Evolutionary conservation across 1,284 basidiomycete genomes (phyloP).

Genomic region (Heterobasidion irregulare): DNA sequence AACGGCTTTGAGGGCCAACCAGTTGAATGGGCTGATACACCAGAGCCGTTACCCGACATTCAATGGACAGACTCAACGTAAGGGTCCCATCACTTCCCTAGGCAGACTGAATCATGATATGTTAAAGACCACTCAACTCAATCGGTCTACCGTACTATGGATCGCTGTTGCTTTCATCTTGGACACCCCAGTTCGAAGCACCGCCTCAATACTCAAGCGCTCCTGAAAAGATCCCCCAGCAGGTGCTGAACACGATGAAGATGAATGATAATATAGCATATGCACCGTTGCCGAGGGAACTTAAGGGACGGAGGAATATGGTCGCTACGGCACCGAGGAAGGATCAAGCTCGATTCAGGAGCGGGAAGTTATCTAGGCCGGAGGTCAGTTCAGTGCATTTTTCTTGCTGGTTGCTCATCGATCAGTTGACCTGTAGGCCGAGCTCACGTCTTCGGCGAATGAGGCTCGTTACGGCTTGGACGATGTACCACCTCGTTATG

Average conservation of each 20-base stretch:
- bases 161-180: conserved; percentile 72
- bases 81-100: conserved; percentile 15
- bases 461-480: conserved; percentile 39
- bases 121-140: conserved; percentile 70
- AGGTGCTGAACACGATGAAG: conserved; percentile 74
- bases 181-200: conserved; percentile 50
- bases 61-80: conserved; percentile 80
- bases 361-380: conserved; percentile 53
- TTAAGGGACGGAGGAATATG: conserved; percentile 78
- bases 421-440: conserved; percentile 23
- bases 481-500: conserved; percentile 79
- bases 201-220: conserved; percentile 44
- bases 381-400: conserved; percentile 25
- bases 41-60: conserved; percentile 63
- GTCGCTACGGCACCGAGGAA: conserved; percentile 41
- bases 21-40: conserved; percentile 78
- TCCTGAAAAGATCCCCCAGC: conserved; percentile 71
- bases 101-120: too few species aligned
- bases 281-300: conserved; percentile 76
- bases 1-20: conserved; percentile 85
- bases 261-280: conserved; percentile 87
- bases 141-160: conserved; percentile 91
- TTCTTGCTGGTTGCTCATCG: not conserved
- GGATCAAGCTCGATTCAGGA: conserved; percentile 70
- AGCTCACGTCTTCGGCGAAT: conserved; percentile 30